Evolutionary conservation across 345 rosid genomes (phyloP).

Genomic region (Iberis pinnata): DNA sequence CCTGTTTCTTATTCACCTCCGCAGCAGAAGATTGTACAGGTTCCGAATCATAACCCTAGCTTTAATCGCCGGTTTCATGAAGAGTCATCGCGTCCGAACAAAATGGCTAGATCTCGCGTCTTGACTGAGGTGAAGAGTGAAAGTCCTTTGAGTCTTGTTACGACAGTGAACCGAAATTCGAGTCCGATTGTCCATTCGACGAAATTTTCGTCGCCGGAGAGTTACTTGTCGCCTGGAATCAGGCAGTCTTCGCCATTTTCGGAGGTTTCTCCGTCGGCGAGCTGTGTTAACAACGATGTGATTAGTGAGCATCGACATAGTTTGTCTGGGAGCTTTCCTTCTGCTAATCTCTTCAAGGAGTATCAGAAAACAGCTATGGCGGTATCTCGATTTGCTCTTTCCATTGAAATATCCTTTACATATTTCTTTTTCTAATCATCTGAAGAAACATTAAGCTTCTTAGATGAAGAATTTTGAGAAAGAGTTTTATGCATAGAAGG

Average conservation of each 20-base stretch:
- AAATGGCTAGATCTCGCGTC: slow-evolving; percentile 44
- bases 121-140: slow-evolving; percentile 41
- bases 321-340: slow-evolving; percentile 69
- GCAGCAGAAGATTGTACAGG: slow-evolving; percentile 30
- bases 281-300: slow-evolving; percentile 35
- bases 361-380: slow-evolving; percentile 86
- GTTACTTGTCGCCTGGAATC: slow-evolving; percentile 66
- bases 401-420: too few relatives aligned
- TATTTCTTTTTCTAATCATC: too few relatives aligned
- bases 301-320: slow-evolving; percentile 54
- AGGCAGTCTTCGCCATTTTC: slow-evolving; percentile 30
- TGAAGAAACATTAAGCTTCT: neutral
- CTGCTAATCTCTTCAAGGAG: slow-evolving; percentile 81
- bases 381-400: slow-evolving; percentile 35
- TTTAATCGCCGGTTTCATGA: slow-evolving; percentile 10
- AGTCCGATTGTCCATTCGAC: slow-evolving; percentile 21
- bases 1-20: slow-evolving; percentile 49
- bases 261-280: slow-evolving; percentile 35
- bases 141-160: slow-evolving; percentile 51
- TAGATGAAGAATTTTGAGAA: neutral
- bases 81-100: slow-evolving; percentile 45
- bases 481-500: slow-evolving; percentile 17
- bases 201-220: slow-evolving; percentile 47
- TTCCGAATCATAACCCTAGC: slow-evolving; percentile 25
- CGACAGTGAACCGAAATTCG: slow-evolving; percentile 21